These are phyloP conservation scores for Phytopythium sindhum DNA, from an alignment of 352 stramenopile genomes.

Conservation along the genomic window DNA sequence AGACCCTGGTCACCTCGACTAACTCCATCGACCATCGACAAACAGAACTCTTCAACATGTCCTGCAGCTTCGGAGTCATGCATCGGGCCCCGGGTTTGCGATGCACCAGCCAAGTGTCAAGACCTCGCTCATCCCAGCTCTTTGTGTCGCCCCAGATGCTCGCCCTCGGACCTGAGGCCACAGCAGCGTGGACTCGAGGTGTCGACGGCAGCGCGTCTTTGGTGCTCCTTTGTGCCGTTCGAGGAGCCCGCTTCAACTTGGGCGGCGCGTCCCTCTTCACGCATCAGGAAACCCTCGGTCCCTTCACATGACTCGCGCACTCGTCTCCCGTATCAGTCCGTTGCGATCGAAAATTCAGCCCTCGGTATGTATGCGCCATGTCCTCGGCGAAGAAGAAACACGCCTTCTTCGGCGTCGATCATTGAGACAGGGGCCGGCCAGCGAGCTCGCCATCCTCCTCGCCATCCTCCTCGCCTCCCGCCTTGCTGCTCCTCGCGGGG, in stretches of 20 bases:
- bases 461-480: neutral
- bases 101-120: too few species aligned
- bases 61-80: too few species aligned
- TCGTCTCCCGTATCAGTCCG: neutral
- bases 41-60: neutral
- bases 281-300: neutral
- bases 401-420: neutral
- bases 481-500: too few species aligned
- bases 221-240: neutral
- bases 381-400: neutral
- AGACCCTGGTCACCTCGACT: too few species aligned
- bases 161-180: too few species aligned
- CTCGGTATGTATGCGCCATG: neutral
- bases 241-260: neutral
- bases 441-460: neutral
- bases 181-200: neutral
- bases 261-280: neutral
- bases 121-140: neutral
- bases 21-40: too few species aligned
- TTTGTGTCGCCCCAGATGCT: neutral
- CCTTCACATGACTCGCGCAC: neutral
- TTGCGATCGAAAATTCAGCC: neutral
- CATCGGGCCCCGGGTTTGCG: too few species aligned
- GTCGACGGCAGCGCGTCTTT: neutral
- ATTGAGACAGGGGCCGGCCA: neutral